Percentiles rank a stretch among this genome's conserved stretches.
Evolutionary conservation across 2,329 filamentous ascomycete species (phyloP).

Genomic region (Stagonosporopsis vannaccii): DNA sequence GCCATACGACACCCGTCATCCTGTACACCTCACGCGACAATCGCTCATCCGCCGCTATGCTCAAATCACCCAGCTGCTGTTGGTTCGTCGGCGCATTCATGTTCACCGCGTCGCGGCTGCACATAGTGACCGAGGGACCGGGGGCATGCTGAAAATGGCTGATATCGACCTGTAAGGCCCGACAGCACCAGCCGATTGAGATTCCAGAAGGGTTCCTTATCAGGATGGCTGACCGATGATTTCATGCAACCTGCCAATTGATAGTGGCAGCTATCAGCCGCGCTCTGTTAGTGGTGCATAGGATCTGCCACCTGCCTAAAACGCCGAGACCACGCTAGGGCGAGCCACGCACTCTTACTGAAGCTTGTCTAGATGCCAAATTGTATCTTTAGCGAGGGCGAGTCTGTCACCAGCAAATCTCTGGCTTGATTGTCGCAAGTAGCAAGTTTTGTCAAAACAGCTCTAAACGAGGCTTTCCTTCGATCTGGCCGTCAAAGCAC

Average conservation of each 20-base stretch:
- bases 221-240: constrained; percentile 12
- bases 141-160: constrained; percentile 1
- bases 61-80: not conserved
- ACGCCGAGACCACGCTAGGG: constrained; percentile 8
- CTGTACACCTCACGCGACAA: constrained; percentile 6
- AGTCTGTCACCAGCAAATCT: constrained; percentile 1
- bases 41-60: not conserved
- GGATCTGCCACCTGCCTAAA: constrained; percentile 14
- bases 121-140: not conserved
- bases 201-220: constrained; percentile 25
- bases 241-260: constrained; percentile 14
- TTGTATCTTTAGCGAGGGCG: constrained; percentile 16
- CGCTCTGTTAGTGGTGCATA: constrained; percentile 11
- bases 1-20: constrained; percentile 1
- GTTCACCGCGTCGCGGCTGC: not conserved
- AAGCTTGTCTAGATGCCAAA: constrained; percentile 31
- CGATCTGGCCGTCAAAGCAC: not conserved
- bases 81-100: not conserved
- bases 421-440: constrained; percentile 8
- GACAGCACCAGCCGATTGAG: not conserved
- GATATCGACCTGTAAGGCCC: not conserved
- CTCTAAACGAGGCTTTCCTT: not conserved
- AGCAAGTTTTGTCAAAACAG: not conserved
- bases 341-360: constrained; percentile 11
- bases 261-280: constrained; percentile 11